Evolutionary conservation across 345 rosid species (phyloP), one percentile per base, ranked within the genome.

Genomic region (Carallia brachiata): DNA sequence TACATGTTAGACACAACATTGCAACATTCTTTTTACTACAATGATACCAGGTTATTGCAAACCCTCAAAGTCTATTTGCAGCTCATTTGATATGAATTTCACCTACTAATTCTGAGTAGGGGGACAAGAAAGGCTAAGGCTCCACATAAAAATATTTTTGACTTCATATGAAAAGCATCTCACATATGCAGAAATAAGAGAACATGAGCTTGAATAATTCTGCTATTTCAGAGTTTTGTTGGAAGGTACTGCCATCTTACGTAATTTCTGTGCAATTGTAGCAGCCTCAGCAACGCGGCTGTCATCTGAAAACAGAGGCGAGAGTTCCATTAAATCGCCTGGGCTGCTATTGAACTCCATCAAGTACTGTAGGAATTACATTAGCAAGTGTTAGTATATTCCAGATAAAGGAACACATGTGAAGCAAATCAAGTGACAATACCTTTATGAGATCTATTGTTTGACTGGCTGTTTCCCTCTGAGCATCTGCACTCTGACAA

Each of bases 211-310:
- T 32, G 27, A 6, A 34, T 8, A 79, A 54, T 68, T 61, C 16
- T 52, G 17, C 52, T 57, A 63, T 40, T 44, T 34, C 54, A n/a
- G 28, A 62, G 59, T 62, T 39, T 61, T 50, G 40, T 50, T 63
- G 56, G 7, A 54, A 36, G 18, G 62, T 36, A 16, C 68, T 39
- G 77, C 39, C 57, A 71, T 79, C 87, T 86, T 88, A 96, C 97
- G 85, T 78, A 96, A 72, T 89, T 96, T 96, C 81, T 96, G 98
- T 6, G 99, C 98, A 74, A 96, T 87, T 69, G 99, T 89, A 37
- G 98, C 98, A 68, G 99, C 99, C 84, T 96, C 99, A 36, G 97
- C 94, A 75, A 96, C 98, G 64, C 99, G 99, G 79, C 93, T 89
- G 72, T 96, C 99, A 77, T 92, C 98, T 54, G 99, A 92, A 88